Percentiles rank a stretch among this genome's conserved stretches.
These are phyloP conservation scores for Crithidia thermophila DNA, from an alignment of 208 protist genomes.

Conservation along the genomic window DNA sequence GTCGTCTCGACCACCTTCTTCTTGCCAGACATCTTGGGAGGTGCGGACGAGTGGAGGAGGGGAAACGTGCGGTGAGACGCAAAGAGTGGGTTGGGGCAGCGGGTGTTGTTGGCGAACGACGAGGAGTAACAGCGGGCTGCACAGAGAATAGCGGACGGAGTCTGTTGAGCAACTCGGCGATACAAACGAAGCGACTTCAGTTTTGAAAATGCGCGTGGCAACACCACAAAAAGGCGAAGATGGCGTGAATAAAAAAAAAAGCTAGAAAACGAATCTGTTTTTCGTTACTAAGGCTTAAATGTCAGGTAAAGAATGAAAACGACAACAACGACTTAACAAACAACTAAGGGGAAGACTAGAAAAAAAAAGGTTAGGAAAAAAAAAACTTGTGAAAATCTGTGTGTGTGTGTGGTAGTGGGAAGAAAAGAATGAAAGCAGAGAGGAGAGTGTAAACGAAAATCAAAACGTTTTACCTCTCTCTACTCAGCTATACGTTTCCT, in stretches of 20 bases:
- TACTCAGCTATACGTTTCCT: no score
- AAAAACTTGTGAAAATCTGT: neutral
- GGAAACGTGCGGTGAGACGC: neutral
- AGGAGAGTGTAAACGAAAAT: neutral
- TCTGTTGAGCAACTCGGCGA: neutral
- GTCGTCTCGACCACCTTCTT: constrained; percentile 49
- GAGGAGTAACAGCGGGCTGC: constrained; percentile 6
- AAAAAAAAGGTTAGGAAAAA: neutral
- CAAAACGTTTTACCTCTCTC: no score
- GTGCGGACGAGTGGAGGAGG: neutral
- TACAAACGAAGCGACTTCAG: neutral
- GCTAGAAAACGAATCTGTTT: no score
- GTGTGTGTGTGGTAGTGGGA: neutral
- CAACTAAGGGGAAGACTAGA: neutral
- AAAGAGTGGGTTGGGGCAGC: neutral
- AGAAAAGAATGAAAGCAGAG: neutral
- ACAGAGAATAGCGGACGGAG: neutral
- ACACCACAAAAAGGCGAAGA: constrained; percentile 6
- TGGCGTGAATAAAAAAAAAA: no score
- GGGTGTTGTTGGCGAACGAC: neutral
- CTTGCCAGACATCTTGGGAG: constrained; percentile 41
- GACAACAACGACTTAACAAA: no score
- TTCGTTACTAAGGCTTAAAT: no score
- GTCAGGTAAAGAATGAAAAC: no score
- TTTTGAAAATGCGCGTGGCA: neutral